Conservation (phyloP, 306 rosid genomes). For the Fragaria vesca region DNA sequence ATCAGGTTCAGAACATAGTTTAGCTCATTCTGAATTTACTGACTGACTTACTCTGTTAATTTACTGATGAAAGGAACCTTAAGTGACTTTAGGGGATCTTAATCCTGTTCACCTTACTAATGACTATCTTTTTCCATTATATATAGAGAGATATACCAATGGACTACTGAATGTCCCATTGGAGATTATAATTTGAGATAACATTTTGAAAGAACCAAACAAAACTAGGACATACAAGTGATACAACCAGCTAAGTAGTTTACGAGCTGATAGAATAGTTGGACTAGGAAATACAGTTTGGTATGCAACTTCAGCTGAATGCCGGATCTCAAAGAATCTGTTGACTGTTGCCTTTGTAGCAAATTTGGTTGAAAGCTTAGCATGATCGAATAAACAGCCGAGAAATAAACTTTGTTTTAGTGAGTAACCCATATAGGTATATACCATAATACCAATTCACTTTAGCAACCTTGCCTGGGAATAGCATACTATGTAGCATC, state of each 20-base stretch:
- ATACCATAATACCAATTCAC: neutral
- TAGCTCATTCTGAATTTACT: neutral
- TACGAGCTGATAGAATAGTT: neutral
- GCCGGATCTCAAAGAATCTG: neutral
- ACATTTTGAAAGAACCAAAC: neutral
- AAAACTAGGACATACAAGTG: neutral
- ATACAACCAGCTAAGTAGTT: neutral
- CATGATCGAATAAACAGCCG: neutral
- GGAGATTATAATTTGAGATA: neutral
- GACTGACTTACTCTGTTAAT: too few relatives aligned
- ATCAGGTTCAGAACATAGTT: constrained; percentile 40
- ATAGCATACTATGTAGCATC: neutral
- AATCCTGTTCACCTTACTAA: too few relatives aligned
- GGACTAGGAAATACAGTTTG: neutral
- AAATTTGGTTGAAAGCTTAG: neutral
- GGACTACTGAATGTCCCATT: neutral
- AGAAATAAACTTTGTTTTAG: neutral
- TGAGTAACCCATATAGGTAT: neutral
- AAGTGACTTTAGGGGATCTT: too few relatives aligned
- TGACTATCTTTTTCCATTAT: too few relatives aligned
- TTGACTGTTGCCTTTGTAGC: neutral
- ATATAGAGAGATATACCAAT: too few relatives aligned
- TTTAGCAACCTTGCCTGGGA: neutral
- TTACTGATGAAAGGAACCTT: neutral
- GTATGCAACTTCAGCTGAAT: neutral